Percentiles rank a stretch among this genome's conserved stretches.
These are phyloP conservation scores for Didymosphaeria variabile DNA, from an alignment of 2,329 filamentous ascomycete species.

Conservation along the genomic window DNA sequence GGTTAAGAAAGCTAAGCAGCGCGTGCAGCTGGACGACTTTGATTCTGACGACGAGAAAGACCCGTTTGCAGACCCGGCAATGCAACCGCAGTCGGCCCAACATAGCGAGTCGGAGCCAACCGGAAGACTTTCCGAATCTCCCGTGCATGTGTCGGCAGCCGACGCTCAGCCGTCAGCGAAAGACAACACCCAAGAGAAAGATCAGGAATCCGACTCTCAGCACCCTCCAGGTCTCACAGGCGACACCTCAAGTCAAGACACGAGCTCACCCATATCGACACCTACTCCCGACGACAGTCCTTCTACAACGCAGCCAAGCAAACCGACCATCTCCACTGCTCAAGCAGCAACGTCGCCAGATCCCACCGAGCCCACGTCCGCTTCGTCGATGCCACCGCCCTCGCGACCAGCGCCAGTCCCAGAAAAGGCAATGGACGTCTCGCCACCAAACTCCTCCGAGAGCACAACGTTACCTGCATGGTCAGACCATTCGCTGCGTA, in stretches of 20 bases:
- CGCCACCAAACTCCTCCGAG: conserved; percentile 43
- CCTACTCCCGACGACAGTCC: conserved; percentile 45
- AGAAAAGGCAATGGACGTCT: conserved; percentile 33
- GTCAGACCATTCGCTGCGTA: conserved; percentile 85
- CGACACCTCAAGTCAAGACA: conserved; percentile 75
- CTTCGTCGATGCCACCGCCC: conserved; percentile 33
- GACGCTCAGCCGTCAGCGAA: conserved; percentile 52
- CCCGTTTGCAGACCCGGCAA: conserved; percentile 52
- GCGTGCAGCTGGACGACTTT: conserved; percentile 75
- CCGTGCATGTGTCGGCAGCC: conserved; percentile 70
- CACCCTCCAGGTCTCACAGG: conserved; percentile 72
- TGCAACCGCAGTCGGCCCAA: conserved; percentile 39
- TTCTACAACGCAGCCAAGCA: conserved; percentile 38
- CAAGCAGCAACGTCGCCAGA: conserved; percentile 31
- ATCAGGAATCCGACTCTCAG: conserved; percentile 40
- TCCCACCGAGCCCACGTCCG: conserved; percentile 34
- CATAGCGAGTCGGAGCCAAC: conserved; percentile 30
- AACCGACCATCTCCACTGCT: conserved; percentile 30
- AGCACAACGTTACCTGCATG: conserved; percentile 72
- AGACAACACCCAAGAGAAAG: conserved; percentile 26
- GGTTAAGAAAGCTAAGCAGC: conserved; percentile 67
- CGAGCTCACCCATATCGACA: conserved; percentile 48
- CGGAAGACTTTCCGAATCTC: conserved; percentile 69
- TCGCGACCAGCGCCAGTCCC: conserved; percentile 50
- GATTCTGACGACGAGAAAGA: conserved; percentile 64